Evolutionary conservation across 768 basidiomycete species (phyloP).

Genomic region (Chlorophyllum brunneum): DNA sequence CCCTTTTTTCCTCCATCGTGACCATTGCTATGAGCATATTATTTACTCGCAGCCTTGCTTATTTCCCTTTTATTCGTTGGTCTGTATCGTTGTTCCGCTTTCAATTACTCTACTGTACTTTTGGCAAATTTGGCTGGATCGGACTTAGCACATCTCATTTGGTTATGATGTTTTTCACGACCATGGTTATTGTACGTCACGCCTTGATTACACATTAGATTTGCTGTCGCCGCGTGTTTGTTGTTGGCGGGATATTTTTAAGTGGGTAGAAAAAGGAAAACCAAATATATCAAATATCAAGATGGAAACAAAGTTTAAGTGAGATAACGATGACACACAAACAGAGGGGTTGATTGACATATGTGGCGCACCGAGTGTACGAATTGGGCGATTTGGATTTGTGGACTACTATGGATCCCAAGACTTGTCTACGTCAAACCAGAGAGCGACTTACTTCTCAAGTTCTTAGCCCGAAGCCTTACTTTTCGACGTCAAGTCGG

Average conservation of each 20-base stretch:
- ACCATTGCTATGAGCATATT: neutral
- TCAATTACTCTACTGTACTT: slow-evolving; percentile 1
- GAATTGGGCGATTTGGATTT: neutral
- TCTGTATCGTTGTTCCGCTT: neutral
- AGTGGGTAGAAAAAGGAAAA: neutral
- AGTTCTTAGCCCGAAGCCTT: no score
- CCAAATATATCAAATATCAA: neutral
- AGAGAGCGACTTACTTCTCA: no score
- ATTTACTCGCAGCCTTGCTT: neutral
- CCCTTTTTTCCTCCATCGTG: neutral
- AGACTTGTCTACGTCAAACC: no score
- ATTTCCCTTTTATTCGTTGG: neutral
- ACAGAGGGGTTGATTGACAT: neutral
- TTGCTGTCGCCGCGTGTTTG: slow-evolving; percentile 9
- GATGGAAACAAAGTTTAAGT: no score
- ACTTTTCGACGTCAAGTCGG: no score
- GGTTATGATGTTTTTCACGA: neutral
- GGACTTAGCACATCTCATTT: neutral
- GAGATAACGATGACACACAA: no score
- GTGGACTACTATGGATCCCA: neutral
- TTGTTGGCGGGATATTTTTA: neutral
- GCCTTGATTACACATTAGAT: neutral
- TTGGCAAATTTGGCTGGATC: neutral
- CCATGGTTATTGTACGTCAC: slow-evolving; percentile 1
- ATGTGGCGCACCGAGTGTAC: neutral